Evolutionary conservation across 169 alveolate species (phyloP), one percentile per base, ranked within the genome.

Genomic region (Plasmodium gonderi): DNA sequence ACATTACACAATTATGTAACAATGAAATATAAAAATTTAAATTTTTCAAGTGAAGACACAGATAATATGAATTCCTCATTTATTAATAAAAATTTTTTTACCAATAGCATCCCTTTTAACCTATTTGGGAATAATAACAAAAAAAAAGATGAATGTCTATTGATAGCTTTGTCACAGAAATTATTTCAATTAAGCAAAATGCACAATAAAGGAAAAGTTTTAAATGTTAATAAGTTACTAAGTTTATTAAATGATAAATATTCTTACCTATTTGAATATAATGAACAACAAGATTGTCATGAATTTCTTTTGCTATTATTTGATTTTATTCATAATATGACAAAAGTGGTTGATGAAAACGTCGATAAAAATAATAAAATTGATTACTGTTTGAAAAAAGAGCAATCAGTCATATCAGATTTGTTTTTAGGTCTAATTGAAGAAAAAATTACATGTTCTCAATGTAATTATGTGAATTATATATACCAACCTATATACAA

Each of bases 211-310:
- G 65, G 83, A 14, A 82, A 69, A 82, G 82, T 69, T 45, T 36
- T 82, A 5, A 42, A 67, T 45, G 76, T 82, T 69, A 82, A 42
- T 82, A 82, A 72, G 60, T 69, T 82, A 29, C 76, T 82, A 82
- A 82, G 60, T 82, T 72, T 82, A 23, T 54, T 82, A 47, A 82
- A 82, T 69, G 83, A 82, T 44, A 82, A 82, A 82, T 82, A 82
- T 69, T 42, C 92, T 0, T 82, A 82, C 64, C 42, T 82, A 72
- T 82, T 82, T 69, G 92, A 82, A 82, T 82, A 72, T 69, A 67
- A 82, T 49, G 92, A 82, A 69, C 92, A 82, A 33, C 92, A 82
- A 69, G 92, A 82, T 82, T 82, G 92, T 54, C 92, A 82, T 82
- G 92, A 82, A 31, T 82, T 82, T 72, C 92, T 82, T 82, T 67